Evolutionary conservation across 2,329 filamentous ascomycete species (phyloP).

Genomic region (Paraphaeosphaeria minitans): DNA sequence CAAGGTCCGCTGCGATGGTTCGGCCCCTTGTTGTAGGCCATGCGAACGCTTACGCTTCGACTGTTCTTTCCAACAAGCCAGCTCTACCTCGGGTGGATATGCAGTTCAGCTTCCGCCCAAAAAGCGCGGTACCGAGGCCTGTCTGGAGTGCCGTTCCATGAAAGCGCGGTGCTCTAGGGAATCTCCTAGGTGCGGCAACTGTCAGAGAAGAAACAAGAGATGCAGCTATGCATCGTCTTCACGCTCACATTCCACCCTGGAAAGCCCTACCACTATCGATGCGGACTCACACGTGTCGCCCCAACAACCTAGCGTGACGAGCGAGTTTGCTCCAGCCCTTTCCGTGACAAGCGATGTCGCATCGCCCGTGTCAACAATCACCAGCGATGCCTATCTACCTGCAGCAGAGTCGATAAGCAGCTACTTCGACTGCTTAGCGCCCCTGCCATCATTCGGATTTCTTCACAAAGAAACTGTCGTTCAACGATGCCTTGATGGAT

Average conservation of each 20-base stretch:
- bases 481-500: constrained; percentile 1
- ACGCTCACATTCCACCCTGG: neutral
- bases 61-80: constrained; percentile 1
- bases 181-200: neutral
- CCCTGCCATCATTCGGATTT: neutral
- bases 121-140: constrained; percentile 1
- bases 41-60: constrained; percentile 6
- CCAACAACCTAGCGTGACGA: neutral
- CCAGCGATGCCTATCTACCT: neutral
- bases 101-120: constrained; percentile 7
- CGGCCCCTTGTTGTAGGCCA: constrained; percentile 4
- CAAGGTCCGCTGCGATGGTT: constrained; percentile 7
- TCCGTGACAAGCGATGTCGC: neutral
- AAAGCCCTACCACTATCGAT: neutral
- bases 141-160: constrained; percentile 6
- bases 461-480: constrained; percentile 6
- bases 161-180: constrained; percentile 3
- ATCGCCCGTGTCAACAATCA: neutral
- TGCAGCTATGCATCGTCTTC: constrained; percentile 1
- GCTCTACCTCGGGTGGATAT: neutral
- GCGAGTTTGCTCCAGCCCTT: neutral
- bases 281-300: neutral
- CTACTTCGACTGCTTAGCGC: neutral
- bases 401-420: neutral
- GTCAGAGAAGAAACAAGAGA: neutral